Percentiles rank a stretch among this genome's conserved stretches.
These are phyloP conservation scores for Rhododendron kiyosumense DNA, from an alignment of 148 eudicot genomes.

Conservation along the genomic window DNA sequence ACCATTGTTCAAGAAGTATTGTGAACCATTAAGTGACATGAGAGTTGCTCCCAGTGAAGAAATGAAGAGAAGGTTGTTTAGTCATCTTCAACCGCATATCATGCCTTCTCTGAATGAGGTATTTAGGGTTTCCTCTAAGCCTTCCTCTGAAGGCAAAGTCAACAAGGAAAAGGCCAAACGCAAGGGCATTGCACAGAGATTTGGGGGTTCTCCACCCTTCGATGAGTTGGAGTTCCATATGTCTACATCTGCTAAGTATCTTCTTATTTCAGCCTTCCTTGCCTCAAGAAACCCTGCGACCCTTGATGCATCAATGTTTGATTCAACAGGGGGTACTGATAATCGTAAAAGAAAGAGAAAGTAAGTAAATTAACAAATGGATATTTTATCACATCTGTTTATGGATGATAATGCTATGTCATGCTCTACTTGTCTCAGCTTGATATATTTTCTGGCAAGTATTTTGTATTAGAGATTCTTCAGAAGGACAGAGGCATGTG, in stretches of 20 bases:
- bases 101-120: constrained; percentile 51
- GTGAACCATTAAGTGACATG: constrained; percentile 55
- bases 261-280: constrained; percentile 84
- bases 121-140: constrained; percentile 37
- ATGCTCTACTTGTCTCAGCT: not conserved
- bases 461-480: not conserved
- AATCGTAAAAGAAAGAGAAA: constrained; percentile 68
- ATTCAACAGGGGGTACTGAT: constrained; percentile 82
- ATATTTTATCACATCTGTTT: not conserved
- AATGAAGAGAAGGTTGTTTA: constrained; percentile 58
- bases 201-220: constrained; percentile 29
- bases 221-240: constrained; percentile 78
- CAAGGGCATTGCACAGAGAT: constrained; percentile 32
- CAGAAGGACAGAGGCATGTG: not conserved
- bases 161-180: constrained; percentile 37
- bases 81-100: constrained; percentile 64
- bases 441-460: not conserved
- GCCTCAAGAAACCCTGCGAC: constrained; percentile 99
- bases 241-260: constrained; percentile 88
- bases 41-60: constrained; percentile 48
- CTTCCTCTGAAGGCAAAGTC: constrained; percentile 25
- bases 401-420: not conserved
- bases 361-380: constrained; percentile 33
- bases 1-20: constrained; percentile 59
- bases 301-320: constrained; percentile 89